phyloP scores from a whole-genome alignment of 306 rosid genomes.

The Quillaja saponaria region DNA sequence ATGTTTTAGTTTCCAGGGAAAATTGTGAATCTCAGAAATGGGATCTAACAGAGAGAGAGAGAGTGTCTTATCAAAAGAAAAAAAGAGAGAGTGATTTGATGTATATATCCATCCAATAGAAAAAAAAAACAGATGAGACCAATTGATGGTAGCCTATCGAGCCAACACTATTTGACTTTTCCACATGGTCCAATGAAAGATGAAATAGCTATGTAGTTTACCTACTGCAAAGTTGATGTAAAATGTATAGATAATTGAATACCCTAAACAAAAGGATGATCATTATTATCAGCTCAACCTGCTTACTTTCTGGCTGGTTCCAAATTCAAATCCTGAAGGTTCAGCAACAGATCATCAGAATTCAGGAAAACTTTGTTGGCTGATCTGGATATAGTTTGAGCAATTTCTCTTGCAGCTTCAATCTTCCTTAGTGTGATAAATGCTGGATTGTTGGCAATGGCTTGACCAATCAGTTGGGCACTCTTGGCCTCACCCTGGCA shows the following conservation, averaged over 20 bases:
- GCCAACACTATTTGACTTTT: conserved; percentile 18
- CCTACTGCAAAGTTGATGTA: conserved; percentile 20
- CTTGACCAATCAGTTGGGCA: conserved; percentile 78
- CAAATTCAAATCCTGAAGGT: conserved; percentile 66
- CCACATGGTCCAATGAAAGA: conserved; percentile 2
- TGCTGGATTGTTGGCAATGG: conserved; percentile 76
- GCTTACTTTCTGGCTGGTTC: conserved; percentile 43
- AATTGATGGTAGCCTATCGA: too few relatives aligned
- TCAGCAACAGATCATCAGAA: conserved; percentile 71
- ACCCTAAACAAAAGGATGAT: background rate
- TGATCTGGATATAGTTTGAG: conserved; percentile 58
- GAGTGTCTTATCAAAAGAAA: too few relatives aligned
- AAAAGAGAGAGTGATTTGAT: too few relatives aligned
- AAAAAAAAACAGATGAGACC: too few relatives aligned
- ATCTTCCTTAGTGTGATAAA: conserved; percentile 82
- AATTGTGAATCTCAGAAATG: too few relatives aligned
- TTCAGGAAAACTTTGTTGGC: conserved; percentile 67
- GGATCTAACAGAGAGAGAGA: too few relatives aligned
- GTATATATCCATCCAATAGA: too few relatives aligned
- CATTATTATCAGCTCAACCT: conserved; percentile 1
- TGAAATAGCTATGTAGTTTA: conserved; percentile 2
- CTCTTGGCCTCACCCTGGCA: conserved; percentile 81
- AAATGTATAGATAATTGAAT: too few relatives aligned
- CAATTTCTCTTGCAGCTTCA: conserved; percentile 90
- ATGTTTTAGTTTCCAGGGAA: too few relatives aligned